phyloP scores from a whole-genome alignment of 805 yeast genomes.

The Candida argentea region DNA sequence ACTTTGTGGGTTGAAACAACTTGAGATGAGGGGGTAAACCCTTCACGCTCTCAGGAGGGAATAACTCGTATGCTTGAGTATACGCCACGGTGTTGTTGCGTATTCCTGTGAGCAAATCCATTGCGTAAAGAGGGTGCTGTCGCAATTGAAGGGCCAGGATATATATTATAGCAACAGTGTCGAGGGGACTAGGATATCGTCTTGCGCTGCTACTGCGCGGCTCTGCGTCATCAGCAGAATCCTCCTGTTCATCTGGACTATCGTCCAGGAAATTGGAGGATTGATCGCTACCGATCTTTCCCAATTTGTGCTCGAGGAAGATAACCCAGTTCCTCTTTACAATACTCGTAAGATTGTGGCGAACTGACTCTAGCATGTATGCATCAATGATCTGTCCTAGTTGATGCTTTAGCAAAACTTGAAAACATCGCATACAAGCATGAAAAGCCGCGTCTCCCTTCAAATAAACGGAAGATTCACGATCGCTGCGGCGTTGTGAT shows the following conservation, averaged over 20 bases:
- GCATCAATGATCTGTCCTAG: conserved; percentile 12
- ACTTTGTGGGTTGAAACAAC: conserved; percentile 30
- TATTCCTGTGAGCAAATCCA: conserved; percentile 37
- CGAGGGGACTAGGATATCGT: conserved; percentile 14
- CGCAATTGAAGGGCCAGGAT: conserved; percentile 38
- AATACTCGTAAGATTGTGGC: conserved; percentile 10
- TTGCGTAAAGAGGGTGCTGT: conserved; percentile 37
- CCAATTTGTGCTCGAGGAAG: conserved; percentile 6
- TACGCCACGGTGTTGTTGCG: conserved; percentile 40
- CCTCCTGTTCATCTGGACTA: too few relatives aligned
- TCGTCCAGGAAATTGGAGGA: too few relatives aligned
- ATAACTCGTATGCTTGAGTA: too few relatives aligned
- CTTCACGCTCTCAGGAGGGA: too few relatives aligned
- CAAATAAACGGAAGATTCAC: conserved; percentile 8
- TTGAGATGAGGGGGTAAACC: too few relatives aligned
- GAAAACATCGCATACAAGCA: conserved; percentile 38
- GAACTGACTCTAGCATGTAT: conserved; percentile 5
- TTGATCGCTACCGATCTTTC: too few relatives aligned
- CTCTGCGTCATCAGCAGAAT: too few relatives aligned
- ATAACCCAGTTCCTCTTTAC: conserved; percentile 26
- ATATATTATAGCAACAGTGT: conserved; percentile 34
- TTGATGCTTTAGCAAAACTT: conserved; percentile 41
- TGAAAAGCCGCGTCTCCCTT: conserved; percentile 41
- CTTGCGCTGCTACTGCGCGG: conserved; percentile 1
- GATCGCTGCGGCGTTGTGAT: conserved; percentile 2